These are phyloP conservation scores for Avena eriantha DNA, from an alignment of 176 grass and related monocot species.

Conservation along the genomic window DNA sequence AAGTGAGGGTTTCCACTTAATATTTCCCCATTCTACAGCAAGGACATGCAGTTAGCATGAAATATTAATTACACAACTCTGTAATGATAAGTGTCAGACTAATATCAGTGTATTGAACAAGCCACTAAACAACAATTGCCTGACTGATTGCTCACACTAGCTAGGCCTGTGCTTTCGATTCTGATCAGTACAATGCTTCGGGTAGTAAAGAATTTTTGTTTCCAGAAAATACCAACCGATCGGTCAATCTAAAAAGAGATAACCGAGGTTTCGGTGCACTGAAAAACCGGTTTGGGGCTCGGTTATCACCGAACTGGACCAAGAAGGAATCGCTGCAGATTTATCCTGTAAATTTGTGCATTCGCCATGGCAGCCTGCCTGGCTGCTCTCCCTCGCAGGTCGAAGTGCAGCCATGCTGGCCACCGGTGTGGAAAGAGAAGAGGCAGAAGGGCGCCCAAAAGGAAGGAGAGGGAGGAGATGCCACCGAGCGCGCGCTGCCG, in stretches of 20 bases:
- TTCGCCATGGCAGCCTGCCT: no score
- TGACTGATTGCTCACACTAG: background rate
- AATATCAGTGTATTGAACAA: slow-evolving; percentile 1
- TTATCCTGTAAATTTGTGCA: no score
- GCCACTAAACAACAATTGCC: slow-evolving; percentile 6
- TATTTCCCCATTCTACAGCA: slow-evolving; percentile 3
- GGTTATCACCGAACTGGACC: background rate
- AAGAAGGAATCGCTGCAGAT: background rate
- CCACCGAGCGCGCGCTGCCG: background rate
- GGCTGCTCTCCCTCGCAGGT: no score
- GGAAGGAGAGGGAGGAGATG: background rate
- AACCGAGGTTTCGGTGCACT: background rate
- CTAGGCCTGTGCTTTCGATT: background rate
- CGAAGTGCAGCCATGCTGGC: background rate
- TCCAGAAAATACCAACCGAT: background rate
- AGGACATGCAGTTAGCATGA: background rate
- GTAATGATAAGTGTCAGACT: background rate
- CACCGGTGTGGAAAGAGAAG: no score
- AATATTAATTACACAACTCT: slow-evolving; percentile 1
- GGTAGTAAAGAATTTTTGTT: background rate
- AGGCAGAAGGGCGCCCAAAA: no score
- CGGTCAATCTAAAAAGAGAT: background rate
- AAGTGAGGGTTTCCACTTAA: background rate
- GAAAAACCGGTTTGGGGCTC: background rate
- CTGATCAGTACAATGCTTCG: background rate